Conservation (phyloP, 1,284 basidiomycete species). For the Grifola frondosa region DNA sequence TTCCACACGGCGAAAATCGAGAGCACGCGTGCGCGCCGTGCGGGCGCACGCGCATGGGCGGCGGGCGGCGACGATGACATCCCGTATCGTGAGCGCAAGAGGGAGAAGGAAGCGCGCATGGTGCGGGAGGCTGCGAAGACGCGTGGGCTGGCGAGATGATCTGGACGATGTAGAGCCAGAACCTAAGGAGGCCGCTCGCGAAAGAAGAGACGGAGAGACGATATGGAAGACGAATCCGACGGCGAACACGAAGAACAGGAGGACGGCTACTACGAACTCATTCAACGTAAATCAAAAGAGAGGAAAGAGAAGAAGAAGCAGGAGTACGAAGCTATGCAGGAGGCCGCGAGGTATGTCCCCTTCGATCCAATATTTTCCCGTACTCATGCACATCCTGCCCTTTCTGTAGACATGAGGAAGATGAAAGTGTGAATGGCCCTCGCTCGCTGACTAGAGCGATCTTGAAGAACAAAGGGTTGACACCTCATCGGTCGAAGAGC, state of each 20-base stretch:
- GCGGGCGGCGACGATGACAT: slow-evolving; percentile 88
- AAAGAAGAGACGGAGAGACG: slow-evolving; percentile 50
- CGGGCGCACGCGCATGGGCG: slow-evolving; percentile 60
- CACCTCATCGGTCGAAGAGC: slow-evolving; percentile 80
- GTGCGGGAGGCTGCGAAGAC: slow-evolving; percentile 50
- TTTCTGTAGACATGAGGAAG: slow-evolving; percentile 47
- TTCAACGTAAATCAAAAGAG: slow-evolving; percentile 71
- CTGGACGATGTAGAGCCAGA: slow-evolving; percentile 61
- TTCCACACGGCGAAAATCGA: slow-evolving; percentile 89
- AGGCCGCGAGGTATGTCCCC: slow-evolving; percentile 58
- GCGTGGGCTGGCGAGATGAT: slow-evolving; percentile 53
- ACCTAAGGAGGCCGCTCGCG: slow-evolving; percentile 29
- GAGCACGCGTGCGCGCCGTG: slow-evolving; percentile 66
- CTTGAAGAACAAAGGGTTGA: slow-evolving; percentile 90
- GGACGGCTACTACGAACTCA: slow-evolving; percentile 86
- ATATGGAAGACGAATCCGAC: slow-evolving; percentile 38
- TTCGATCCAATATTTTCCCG: not conserved
- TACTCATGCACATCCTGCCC: slow-evolving; percentile 3
- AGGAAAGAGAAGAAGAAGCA: slow-evolving; percentile 79
- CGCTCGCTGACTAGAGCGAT: slow-evolving; percentile 87
- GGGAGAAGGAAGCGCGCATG: slow-evolving; percentile 53
- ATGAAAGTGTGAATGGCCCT: slow-evolving; percentile 62
- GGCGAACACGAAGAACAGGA: slow-evolving; percentile 49
- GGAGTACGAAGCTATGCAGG: slow-evolving; percentile 70
- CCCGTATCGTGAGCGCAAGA: slow-evolving; percentile 72